Evolutionary conservation across 1,284 basidiomycete genomes (phyloP).

Genomic region (Boletus hoseneyae): DNA sequence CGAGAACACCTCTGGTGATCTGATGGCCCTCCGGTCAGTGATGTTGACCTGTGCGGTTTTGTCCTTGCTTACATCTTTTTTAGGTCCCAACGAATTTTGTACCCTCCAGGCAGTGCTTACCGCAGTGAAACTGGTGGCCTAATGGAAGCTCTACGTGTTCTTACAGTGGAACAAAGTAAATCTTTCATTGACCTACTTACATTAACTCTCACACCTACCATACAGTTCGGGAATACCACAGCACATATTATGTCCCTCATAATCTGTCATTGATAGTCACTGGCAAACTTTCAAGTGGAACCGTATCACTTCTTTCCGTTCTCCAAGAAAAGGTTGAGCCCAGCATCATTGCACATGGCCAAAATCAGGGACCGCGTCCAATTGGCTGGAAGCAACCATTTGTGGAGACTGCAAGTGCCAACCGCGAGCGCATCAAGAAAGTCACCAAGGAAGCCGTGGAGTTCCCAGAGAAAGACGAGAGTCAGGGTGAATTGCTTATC

Average conservation of each 20-base stretch:
- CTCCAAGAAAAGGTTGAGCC: constrained; percentile 84
- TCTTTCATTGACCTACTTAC: neutral
- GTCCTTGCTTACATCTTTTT: constrained; percentile 10
- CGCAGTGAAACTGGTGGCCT: constrained; percentile 96
- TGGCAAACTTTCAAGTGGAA: constrained; percentile 75
- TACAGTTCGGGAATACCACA: constrained; percentile 87
- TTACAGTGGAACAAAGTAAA: constrained; percentile 89
- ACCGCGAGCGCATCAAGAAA: constrained; percentile 54
- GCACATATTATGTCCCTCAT: constrained; percentile 91
- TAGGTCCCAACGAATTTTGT: constrained; percentile 78
- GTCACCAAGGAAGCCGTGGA: constrained; percentile 69
- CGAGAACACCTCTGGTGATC: constrained; percentile 87
- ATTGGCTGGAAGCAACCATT: constrained; percentile 93
- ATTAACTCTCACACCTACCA: constrained; percentile 11
- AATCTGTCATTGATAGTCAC: constrained; percentile 85
- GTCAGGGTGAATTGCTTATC: constrained; percentile 84
- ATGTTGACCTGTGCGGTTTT: neutral
- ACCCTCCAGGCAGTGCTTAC: constrained; percentile 84
- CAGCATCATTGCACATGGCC: constrained; percentile 70
- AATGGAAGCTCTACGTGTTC: constrained; percentile 85
- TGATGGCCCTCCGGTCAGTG: constrained; percentile 81
- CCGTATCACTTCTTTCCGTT: constrained; percentile 66
- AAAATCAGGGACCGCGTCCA: constrained; percentile 64
- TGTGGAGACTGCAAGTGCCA: constrained; percentile 79
- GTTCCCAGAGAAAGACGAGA: constrained; percentile 99